Conservation (phyloP, 2,329 filamentous ascomycete species). For the Tolypocladium nubicola region DNA sequence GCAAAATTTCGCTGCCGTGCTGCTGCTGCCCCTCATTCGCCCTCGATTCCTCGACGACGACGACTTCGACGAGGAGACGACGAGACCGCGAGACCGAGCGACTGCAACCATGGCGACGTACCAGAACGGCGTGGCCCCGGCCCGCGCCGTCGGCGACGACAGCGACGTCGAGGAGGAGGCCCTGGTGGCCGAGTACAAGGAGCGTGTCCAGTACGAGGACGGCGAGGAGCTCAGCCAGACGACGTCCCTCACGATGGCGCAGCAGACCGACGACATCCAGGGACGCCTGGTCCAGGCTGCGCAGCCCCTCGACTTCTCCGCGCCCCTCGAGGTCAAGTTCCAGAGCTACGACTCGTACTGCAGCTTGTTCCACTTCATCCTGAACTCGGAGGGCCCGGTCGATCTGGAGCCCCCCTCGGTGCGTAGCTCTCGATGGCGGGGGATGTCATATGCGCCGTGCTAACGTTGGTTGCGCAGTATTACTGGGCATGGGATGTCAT, state of each 20-base stretch:
- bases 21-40: constrained; percentile 14
- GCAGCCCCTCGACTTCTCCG: constrained; percentile 91
- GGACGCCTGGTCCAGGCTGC: constrained; percentile 83
- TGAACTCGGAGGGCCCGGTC: constrained; percentile 98
- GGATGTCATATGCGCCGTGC: neutral
- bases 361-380: constrained; percentile 97
- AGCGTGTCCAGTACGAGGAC: constrained; percentile 92
- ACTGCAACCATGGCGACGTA: constrained; percentile 45
- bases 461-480: constrained; percentile 48
- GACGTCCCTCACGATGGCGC: constrained; percentile 56
- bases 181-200: constrained; percentile 88
- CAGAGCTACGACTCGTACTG: constrained; percentile 99
- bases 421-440: constrained; percentile 28
- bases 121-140: constrained; percentile 49
- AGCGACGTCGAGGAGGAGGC: constrained; percentile 95
- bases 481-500: constrained; percentile 99
- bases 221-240: constrained; percentile 70
- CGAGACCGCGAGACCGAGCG: constrained; percentile 15
- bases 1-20: constrained; percentile 23
- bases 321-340: constrained; percentile 93
- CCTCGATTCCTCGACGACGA: constrained; percentile 10
- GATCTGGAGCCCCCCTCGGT: constrained; percentile 95
- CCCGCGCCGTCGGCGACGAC: constrained; percentile 60
- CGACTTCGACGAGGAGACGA: constrained; percentile 16
- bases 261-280: constrained; percentile 84